Evolutionary conservation across 176 grass and related monocot genomes (phyloP).

Genomic region (Chloris gayana): DNA sequence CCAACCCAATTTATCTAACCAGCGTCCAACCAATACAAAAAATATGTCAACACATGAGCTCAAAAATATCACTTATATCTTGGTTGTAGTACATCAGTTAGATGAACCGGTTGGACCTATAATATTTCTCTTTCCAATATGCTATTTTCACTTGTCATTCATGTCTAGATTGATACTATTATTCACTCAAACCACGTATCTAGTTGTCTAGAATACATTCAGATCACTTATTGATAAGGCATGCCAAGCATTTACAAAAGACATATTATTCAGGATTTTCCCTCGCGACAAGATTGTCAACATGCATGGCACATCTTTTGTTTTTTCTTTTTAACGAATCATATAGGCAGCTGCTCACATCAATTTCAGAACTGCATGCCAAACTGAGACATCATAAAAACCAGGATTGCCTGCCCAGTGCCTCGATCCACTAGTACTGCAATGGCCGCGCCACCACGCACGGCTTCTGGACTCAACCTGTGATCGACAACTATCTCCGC

Average conservation of each 20-base stretch:
- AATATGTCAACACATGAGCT: too few relatives aligned
- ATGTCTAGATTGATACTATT: not conserved
- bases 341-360: not conserved
- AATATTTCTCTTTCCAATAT: not conserved
- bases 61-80: too few relatives aligned
- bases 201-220: conserved; percentile 10
- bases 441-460: conserved; percentile 42
- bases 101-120: too few relatives aligned
- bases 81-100: too few relatives aligned
- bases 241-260: not conserved
- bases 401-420: not conserved
- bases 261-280: conserved; percentile 10
- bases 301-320: not conserved
- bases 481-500: conserved; percentile 41
- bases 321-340: not conserved
- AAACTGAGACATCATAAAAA: not conserved
- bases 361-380: conserved; percentile 14
- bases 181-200: not conserved
- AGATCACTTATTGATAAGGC: conserved; percentile 15
- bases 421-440: conserved; percentile 13
- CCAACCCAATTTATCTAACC: too few relatives aligned
- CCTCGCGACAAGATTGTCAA: conserved; percentile 9
- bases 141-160: not conserved
- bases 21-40: too few relatives aligned
- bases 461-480: conserved; percentile 2